Percentiles rank a stretch among this genome's conserved stretches.
Conservation (phyloP, 208 protist species). For the Trypanosoma melophagium region DNA sequence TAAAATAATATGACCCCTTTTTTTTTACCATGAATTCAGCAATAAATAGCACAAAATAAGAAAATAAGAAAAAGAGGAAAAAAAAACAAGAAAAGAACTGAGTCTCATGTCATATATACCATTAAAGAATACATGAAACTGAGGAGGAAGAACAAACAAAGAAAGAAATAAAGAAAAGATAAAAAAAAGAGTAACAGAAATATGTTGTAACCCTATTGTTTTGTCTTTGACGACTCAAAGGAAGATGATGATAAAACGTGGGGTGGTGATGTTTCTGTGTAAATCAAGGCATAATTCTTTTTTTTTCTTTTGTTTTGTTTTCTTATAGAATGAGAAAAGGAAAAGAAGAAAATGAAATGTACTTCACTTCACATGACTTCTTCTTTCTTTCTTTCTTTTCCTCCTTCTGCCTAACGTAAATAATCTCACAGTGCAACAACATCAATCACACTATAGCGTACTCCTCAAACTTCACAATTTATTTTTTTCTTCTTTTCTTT, state of each 20-base stretch:
- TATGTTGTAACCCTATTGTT: too few species aligned
- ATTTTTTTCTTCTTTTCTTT: slow-evolving; percentile 2
- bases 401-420: too few species aligned
- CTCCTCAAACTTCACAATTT: neutral
- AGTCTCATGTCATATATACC: neutral
- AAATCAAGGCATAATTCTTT: too few species aligned
- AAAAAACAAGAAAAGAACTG: neutral
- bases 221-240: too few species aligned
- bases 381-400: neutral
- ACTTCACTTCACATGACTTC: neutral
- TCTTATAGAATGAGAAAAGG: slow-evolving; percentile 1
- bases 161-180: too few species aligned
- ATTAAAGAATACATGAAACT: too few species aligned
- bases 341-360: neutral
- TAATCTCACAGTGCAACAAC: too few species aligned
- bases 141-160: too few species aligned
- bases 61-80: slow-evolving; percentile 17
- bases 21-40: neutral
- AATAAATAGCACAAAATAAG: slow-evolving; percentile 3
- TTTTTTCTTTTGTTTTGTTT: neutral
- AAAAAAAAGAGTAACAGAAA: too few species aligned
- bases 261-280: too few species aligned
- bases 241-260: too few species aligned
- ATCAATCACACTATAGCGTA: too few species aligned
- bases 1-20: neutral